phyloP scores from a whole-genome alignment of 768 basidiomycete genomes.

The Mrakia blollopis region DNA sequence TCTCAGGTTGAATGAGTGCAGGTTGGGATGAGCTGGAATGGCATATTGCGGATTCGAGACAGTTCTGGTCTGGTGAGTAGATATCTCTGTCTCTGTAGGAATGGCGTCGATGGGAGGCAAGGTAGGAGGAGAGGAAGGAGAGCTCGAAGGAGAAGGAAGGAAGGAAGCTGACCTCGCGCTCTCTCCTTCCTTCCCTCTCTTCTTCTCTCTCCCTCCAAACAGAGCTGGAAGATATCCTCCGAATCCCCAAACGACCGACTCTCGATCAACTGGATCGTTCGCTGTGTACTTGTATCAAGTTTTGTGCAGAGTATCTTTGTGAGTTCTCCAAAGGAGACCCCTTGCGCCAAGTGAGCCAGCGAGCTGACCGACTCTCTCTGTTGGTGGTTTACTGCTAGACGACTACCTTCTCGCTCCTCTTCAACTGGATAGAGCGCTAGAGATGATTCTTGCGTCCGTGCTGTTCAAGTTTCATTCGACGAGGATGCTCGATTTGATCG shows the following conservation, averaged over 20 bases:
- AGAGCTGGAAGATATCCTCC: conserved; percentile 85
- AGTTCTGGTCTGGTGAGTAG: background rate
- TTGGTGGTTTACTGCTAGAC: conserved; percentile 50
- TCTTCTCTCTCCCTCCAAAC: background rate
- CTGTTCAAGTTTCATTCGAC: conserved; percentile 88
- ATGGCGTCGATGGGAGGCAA: background rate
- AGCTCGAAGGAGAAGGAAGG: background rate
- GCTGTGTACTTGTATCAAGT: conserved; percentile 65
- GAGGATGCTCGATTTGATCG: conserved; percentile 75
- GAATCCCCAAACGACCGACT: conserved; percentile 59
- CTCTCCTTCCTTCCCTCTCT: background rate
- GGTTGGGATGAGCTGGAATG: background rate
- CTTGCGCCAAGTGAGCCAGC: background rate
- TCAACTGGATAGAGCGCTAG: conserved; percentile 78
- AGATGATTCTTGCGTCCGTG: conserved; percentile 71
- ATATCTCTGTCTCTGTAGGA: background rate
- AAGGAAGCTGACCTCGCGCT: background rate
- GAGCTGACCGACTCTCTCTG: background rate
- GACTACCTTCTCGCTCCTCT: conserved; percentile 76
- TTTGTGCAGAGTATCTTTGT: conserved; percentile 86
- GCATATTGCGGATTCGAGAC: background rate
- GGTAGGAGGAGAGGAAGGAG: background rate
- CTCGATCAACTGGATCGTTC: conserved; percentile 73
- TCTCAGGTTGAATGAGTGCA: background rate
- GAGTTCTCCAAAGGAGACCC: conserved; percentile 40